phyloP scores from a whole-genome alignment of 2,329 filamentous ascomycete species.

The Epicoccum sorghinum region DNA sequence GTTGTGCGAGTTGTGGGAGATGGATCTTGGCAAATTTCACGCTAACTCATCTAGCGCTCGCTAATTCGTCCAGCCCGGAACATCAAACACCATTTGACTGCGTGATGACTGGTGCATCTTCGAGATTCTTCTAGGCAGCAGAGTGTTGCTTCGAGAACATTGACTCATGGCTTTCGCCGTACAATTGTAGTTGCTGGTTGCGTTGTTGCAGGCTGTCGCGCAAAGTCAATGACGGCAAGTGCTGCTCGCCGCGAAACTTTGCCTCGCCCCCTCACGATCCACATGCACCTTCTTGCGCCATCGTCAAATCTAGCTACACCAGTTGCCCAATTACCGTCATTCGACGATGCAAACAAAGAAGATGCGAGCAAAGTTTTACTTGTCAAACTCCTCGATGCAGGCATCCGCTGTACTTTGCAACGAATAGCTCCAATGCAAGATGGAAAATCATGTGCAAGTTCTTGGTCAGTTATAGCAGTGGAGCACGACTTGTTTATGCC shows the following conservation, averaged over 20 bases:
- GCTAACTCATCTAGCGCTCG: slow-evolving; percentile 14
- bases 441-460: not conserved
- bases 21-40: slow-evolving; percentile 6
- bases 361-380: no score
- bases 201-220: slow-evolving; percentile 2
- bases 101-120: not conserved
- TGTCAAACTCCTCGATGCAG: no score
- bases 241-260: slow-evolving; percentile 9
- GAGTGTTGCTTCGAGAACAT: not conserved
- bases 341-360: not conserved
- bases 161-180: not conserved
- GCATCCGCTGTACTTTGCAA: no score
- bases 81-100: slow-evolving; percentile 1
- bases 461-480: not conserved
- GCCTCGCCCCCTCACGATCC: slow-evolving; percentile 14
- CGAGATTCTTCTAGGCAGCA: slow-evolving; percentile 5
- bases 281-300: slow-evolving; percentile 6
- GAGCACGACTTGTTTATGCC: no score
- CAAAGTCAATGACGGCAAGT: slow-evolving; percentile 13
- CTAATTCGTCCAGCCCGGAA: slow-evolving; percentile 11
- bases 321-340: not conserved
- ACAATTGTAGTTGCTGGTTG: not conserved
- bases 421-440: no score
- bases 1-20: not conserved
- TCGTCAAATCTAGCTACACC: slow-evolving; percentile 2